Conservation (phyloP, 2,329 filamentous ascomycete genomes). For the Ilyonectria destructans region DNA sequence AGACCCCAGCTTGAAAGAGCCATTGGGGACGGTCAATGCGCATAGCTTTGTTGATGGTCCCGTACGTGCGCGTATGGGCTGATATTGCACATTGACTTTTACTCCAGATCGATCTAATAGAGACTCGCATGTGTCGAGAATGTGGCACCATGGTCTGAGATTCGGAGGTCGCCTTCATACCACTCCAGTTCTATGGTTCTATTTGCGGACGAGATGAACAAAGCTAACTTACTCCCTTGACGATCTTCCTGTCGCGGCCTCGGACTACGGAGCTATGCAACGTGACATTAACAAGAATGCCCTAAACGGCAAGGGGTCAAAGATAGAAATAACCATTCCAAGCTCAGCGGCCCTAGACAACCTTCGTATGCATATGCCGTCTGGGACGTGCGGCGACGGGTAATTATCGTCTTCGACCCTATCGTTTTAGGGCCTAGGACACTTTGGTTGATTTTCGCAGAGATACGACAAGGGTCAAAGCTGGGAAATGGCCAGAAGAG, state of each 20-base stretch:
- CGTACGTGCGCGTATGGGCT: not conserved
- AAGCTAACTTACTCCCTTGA: not conserved
- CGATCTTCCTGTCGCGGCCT: not conserved
- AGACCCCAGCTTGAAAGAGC: not conserved
- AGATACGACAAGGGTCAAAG: not conserved
- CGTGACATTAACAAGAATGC: not conserved
- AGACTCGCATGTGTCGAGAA: not conserved
- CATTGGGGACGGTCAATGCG: not conserved
- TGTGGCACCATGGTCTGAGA: not conserved
- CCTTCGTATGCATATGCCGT: not conserved
- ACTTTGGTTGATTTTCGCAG: not conserved
- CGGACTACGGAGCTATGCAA: not conserved
- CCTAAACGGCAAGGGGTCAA: not conserved
- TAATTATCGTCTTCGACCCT: not conserved
- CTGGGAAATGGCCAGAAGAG: not conserved
- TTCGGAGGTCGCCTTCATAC: not conserved
- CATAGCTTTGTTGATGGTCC: not conserved
- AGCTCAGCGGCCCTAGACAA: not conserved
- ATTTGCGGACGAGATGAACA: not conserved
- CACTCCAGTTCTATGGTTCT: not conserved
- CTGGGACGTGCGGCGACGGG: not conserved
- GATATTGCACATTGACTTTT: not conserved
- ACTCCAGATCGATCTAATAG: slow-evolving; percentile 9
- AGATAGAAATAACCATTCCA: not conserved
- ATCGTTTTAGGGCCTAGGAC: slow-evolving; percentile 3